Evolutionary conservation across 2,329 filamentous ascomycete genomes (phyloP), one percentile per base, ranked within the genome.

Genomic region (Paracorniculantispora psalliotae): DNA sequence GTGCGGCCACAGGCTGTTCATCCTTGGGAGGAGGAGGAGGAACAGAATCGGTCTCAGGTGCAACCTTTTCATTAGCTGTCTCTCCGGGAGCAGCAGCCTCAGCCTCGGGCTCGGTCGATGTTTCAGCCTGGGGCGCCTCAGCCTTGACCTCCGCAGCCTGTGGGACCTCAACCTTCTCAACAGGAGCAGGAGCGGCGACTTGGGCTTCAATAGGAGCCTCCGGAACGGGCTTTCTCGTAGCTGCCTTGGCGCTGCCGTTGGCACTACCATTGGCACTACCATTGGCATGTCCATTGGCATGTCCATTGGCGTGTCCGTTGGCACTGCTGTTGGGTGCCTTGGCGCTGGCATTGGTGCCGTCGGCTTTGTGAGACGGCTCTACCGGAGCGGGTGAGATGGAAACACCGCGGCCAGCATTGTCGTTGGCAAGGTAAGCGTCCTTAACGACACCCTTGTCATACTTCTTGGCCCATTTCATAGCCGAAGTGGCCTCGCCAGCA

Each of bases 381-480:
- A 77, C 74, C 57, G 65, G 66, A 52, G 69, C 65, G 15, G 71
- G 68, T 15, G 71, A 69, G 33, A 75, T 63, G 19, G 70, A 60
- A 41, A 77, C 63, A 13, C 90, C 90, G 60, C 84, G 89, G 23
- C 92, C 92, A 44, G 89, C 86, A 64, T 81, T 84, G 50, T 76
- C 78, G 69, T 96, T 87, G 48, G 85, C 84, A 54, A 97, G 80
- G 72, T 97, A 97, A n/a, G 90, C 86, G 63, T 91, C 86, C 57
- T 92, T 87, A 62, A 96, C 88, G 8, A 88, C 81, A 67, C 94
- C 87, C 74, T 94, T 96, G 74, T 97, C 94, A 70, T 97, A 97
- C 67, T 92, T 92, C 72, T 82, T 93, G 33, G 93, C 91, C 94
- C 94, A 99, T 73, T 96, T 96, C 87, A 99, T 88, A 1, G 94